A percentile compares a stretch with the other conserved stretches of the same genome.
Conservation (phyloP, 208 protist species). For the Acanthamoeba sp. region DNA sequence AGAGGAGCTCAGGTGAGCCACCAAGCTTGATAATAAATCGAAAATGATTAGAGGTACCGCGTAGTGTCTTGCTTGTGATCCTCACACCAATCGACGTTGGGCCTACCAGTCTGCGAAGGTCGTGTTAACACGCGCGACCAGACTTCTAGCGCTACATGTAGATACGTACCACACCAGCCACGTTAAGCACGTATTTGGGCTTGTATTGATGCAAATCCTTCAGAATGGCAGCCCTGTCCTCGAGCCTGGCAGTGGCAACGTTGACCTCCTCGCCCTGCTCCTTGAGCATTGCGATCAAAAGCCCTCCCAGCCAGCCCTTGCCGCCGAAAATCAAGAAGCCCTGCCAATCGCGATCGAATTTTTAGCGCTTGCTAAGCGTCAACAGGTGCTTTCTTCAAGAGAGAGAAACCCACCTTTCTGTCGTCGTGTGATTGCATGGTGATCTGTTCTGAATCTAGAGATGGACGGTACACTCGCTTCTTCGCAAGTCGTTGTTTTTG, state of each 20-base stretch:
- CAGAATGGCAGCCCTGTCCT: slow-evolving; percentile 48
- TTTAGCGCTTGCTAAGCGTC: background rate
- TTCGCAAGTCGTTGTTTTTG: too few species aligned
- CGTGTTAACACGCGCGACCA: background rate
- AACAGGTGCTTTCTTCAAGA: too few species aligned
- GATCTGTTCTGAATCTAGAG: too few species aligned
- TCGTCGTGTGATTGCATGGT: too few species aligned
- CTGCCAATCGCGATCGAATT: background rate
- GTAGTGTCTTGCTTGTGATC: slow-evolving; percentile 87
- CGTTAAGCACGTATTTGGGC: slow-evolving; percentile 85
- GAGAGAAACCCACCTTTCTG: too few species aligned
- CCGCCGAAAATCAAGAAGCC: slow-evolving; percentile 63
- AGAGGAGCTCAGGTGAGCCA: background rate
- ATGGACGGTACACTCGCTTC: too few species aligned
- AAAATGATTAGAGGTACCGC: slow-evolving; percentile 38
- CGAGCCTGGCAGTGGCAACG: slow-evolving; percentile 5
- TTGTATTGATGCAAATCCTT: slow-evolving; percentile 81
- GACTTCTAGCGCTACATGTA: background rate
- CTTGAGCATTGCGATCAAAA: background rate
- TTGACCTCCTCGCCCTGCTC: slow-evolving; percentile 32
- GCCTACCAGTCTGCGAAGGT: slow-evolving; percentile 82
- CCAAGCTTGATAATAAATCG: background rate
- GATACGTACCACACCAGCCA: slow-evolving; percentile 80
- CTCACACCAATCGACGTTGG: slow-evolving; percentile 92
- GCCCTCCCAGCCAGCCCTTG: slow-evolving; percentile 22